These are phyloP conservation scores for Blumeria graminis DNA, from an alignment of 2,329 filamentous ascomycete genomes.

Conservation along the genomic window DNA sequence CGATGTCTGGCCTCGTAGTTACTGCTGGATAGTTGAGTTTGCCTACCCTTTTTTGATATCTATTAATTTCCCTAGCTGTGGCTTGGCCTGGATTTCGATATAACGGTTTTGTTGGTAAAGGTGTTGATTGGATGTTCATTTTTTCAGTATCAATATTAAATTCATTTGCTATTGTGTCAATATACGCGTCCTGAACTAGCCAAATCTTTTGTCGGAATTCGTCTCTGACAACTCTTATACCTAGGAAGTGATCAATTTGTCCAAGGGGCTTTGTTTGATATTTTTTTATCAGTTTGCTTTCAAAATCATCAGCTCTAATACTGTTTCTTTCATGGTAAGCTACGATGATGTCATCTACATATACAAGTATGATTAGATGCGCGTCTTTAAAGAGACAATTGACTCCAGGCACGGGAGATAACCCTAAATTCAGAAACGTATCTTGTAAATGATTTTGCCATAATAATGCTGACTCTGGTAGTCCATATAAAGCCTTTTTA, in stretches of 20 bases:
- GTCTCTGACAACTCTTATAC: neutral
- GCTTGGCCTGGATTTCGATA: neutral
- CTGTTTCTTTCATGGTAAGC: neutral
- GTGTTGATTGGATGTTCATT: neutral
- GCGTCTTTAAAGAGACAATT: slow-evolving; percentile 1
- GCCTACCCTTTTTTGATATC: neutral
- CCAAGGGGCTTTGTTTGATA: neutral
- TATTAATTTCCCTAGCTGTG: neutral
- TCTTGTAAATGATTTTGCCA: neutral
- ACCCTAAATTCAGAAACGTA: neutral
- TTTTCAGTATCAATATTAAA: neutral
- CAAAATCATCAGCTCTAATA: neutral
- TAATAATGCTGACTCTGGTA: neutral
- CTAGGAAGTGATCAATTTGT: slow-evolving; percentile 1
- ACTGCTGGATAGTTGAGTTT: neutral
- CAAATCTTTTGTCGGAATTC: neutral
- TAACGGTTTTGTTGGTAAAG: neutral
- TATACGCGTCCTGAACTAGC: neutral
- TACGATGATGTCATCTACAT: slow-evolving; percentile 1
- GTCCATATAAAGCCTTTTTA: neutral
- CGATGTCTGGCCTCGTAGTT: neutral
- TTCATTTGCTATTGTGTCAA: neutral
- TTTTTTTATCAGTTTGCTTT: neutral
- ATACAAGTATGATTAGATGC: neutral
- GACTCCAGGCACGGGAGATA: neutral